Evolutionary conservation across 139 green algal genomes (phyloP), one percentile per base, ranked within the genome.

Genomic region (Volvox reticuliferus): DNA sequence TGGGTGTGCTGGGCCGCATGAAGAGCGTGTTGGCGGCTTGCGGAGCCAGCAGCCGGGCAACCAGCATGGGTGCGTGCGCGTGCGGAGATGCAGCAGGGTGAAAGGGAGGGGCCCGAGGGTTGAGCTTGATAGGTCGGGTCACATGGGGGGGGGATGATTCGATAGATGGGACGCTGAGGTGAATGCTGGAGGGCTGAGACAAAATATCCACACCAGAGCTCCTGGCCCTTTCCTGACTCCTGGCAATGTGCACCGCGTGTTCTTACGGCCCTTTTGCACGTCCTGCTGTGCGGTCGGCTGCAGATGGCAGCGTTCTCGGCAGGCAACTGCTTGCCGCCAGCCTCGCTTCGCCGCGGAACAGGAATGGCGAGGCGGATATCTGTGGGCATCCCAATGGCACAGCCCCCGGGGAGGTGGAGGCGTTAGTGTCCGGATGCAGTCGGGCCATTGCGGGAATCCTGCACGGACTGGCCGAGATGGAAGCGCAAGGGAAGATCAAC

Each of bases 391-490:
- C 44, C 44, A 55, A 9, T 9, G 44, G 9, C 44, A 55, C 44
- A 55, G 44, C 44, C 5, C 9, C 44, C 44, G 9, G 44, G 44
- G 71, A 83, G n/a, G 32, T 61, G 12, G 62, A 32, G 30, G 26
- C 87, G 26, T 33, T 91, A 62, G 61, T 91, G 76, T 67, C 33
- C 24, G 35, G 68, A 12, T 91, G 87, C 76, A 86, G 87, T 61
- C 61, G 87, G 5, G 87, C 87, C 22, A 91, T 91, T 26, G 87
- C 76, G n/a, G 71, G 76, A 33, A 91, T 91, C 61, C 87, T 91
- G 76, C 87, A 82, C 0, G 62, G 76, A 2, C 61, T 91, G 87
- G 87, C 87, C 22, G 76, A 85, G 87, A 85, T 91, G 76, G 87
- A 91, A 77, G 76, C 87, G 33, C 87, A 91, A 62, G 76, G 87